Percentiles rank a stretch among this genome's conserved stretches.
Evolutionary conservation across 2,329 filamentous ascomycete genomes (phyloP).

Genomic region (Sporothrix schenckii): DNA sequence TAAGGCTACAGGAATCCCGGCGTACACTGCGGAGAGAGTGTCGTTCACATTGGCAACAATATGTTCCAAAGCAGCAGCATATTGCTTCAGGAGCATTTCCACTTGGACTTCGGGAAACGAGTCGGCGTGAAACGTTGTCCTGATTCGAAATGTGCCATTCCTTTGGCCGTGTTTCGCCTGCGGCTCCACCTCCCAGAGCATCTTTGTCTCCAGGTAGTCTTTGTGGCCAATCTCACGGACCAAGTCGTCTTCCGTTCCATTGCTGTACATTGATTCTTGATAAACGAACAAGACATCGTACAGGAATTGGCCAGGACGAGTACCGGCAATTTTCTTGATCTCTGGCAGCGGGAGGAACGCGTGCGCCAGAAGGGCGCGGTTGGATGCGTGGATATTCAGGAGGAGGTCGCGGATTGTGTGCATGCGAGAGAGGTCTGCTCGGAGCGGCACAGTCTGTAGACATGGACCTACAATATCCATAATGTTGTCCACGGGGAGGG

Average conservation of each 20-base stretch:
- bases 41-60: slow-evolving; percentile 39
- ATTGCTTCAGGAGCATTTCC: slow-evolving; percentile 60
- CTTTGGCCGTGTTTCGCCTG: slow-evolving; percentile 19
- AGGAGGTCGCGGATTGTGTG: slow-evolving; percentile 63
- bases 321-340: slow-evolving; percentile 64
- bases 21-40: slow-evolving; percentile 38
- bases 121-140: slow-evolving; percentile 53
- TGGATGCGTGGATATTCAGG: slow-evolving; percentile 63
- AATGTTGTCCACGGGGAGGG: slow-evolving; percentile 68
- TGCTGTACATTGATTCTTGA: slow-evolving; percentile 68
- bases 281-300: slow-evolving; percentile 84
- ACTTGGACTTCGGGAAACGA: slow-evolving; percentile 60
- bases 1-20: slow-evolving; percentile 41
- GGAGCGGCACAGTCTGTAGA: slow-evolving; percentile 72
- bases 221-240: slow-evolving; percentile 62
- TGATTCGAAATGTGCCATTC: slow-evolving; percentile 45
- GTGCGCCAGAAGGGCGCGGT: slow-evolving; percentile 67
- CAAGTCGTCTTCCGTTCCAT: slow-evolving; percentile 34
- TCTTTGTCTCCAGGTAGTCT: slow-evolving; percentile 75
- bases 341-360: slow-evolving; percentile 66
- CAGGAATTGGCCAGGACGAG: slow-evolving; percentile 59
- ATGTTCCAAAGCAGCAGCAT: slow-evolving; percentile 54
- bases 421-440: slow-evolving; percentile 60
- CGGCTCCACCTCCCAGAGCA: slow-evolving; percentile 78
- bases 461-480: slow-evolving; percentile 80